Evolutionary conservation across 495 filamentous ascomycete genomes (phyloP).

Genomic region (Hypomontagnella monticulosa): DNA sequence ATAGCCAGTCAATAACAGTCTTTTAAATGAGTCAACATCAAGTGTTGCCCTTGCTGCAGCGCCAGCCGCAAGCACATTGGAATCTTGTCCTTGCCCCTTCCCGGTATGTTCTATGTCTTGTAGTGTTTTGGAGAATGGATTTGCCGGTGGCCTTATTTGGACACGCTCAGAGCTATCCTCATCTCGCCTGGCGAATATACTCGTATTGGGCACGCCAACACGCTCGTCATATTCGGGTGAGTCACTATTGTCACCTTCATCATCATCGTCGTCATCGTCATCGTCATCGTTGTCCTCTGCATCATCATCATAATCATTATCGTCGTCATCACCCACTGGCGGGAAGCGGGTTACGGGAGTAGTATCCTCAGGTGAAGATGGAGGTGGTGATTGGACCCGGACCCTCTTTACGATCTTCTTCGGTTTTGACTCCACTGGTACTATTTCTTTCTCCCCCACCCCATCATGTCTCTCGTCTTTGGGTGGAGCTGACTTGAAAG

Average conservation of each 20-base stretch:
- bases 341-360: slow-evolving; percentile 43
- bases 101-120: slow-evolving; percentile 53
- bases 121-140: slow-evolving; percentile 62
- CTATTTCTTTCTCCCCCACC: slow-evolving; percentile 26
- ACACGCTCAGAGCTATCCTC: slow-evolving; percentile 2
- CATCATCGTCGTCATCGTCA: slow-evolving; percentile 30
- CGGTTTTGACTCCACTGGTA: slow-evolving; percentile 50
- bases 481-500: slow-evolving; percentile 42
- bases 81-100: slow-evolving; percentile 18
- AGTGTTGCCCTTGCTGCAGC: slow-evolving; percentile 53
- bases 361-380: slow-evolving; percentile 57
- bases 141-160: slow-evolving; percentile 49
- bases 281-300: neutral
- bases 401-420: slow-evolving; percentile 64
- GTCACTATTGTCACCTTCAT: slow-evolving; percentile 39
- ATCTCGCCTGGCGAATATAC: slow-evolving; percentile 14
- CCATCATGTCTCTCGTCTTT: slow-evolving; percentile 16
- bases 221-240: slow-evolving; percentile 38
- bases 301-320: slow-evolving; percentile 37
- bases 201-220: slow-evolving; percentile 42
- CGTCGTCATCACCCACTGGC: slow-evolving; percentile 34
- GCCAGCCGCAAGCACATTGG: slow-evolving; percentile 25
- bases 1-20: slow-evolving; percentile 68
- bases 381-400: slow-evolving; percentile 65
- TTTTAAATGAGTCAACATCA: slow-evolving; percentile 70